Base-by-base conservation (phyloP, 2,329 filamentous ascomycete species). In the Basipetospora sp. region DNA sequence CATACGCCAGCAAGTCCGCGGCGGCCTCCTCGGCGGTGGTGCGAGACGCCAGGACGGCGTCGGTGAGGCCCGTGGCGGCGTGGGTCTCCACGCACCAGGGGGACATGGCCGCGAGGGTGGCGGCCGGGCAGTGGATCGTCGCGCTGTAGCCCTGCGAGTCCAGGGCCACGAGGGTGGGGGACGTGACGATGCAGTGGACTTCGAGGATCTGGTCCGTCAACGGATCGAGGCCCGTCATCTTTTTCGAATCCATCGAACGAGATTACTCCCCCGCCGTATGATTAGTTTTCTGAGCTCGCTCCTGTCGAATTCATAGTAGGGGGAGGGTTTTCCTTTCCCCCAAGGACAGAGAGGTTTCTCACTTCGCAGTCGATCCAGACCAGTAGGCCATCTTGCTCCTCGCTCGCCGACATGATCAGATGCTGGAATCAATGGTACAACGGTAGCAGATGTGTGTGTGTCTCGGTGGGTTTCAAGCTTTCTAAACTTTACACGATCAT, bases 131-230 rank as follows among this genome's bases (percentile, higher is more conserved):
- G 54, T 88, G 79, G 41, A 98, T 71, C 32, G 88, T 66, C 19
- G 71, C 72, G 51, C 92, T 83, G 67, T 81, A 94, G 47, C 88
- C 88, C 22, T 67, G 56, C 17, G 75, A 63, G 42, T 94, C 85
- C 18, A 93, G 59, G 25, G 92, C 56, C 41, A 82, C 71, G 15
- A 98, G 71, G 43, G 85, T 65, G 38, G 75, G 71, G 47, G 87
- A 81, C 6, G 90, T 98, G 53, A 98, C 73, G 58, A 92, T 80
- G 62, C 87, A 94, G 57, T 80, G 88, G 41, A 96, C 80, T 50
- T 93, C 86, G 52, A 96, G 75, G 51, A 96, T 90, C 40, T 78
- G 77, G 53, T 96, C 88, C 22, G 65, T 74, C 42, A 81, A 72
- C 2, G 77, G 68, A 56, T 94, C 69, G n/a, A 62, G 51, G 9